These are phyloP conservation scores for Scytalidium sp. DNA, from an alignment of 2,329 filamentous ascomycete species.

Conservation along the genomic window DNA sequence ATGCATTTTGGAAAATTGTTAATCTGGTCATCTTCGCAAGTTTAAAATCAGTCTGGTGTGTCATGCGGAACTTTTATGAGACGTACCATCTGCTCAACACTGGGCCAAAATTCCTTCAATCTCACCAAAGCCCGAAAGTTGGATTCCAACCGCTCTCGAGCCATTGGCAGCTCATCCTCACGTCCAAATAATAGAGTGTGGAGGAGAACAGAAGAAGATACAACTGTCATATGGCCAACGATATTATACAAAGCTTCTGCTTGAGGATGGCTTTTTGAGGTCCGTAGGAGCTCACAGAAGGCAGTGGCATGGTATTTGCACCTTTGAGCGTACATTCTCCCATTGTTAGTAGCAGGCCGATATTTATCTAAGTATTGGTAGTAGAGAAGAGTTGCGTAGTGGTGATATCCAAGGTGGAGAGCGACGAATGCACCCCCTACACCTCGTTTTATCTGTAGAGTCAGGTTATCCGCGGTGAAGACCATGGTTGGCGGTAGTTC, in stretches of 20 bases:
- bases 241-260: conserved; percentile 31
- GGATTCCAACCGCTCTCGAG: conserved; percentile 24
- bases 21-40: conserved; percentile 28
- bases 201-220: conserved; percentile 32
- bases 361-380: conserved; percentile 32
- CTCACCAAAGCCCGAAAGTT: conserved; percentile 30
- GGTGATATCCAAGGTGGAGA: conserved; percentile 32
- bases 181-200: conserved; percentile 33
- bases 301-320: conserved; percentile 29
- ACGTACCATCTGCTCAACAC: conserved; percentile 31
- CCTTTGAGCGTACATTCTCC: conserved; percentile 25
- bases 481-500: conserved; percentile 15
- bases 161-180: conserved; percentile 23
- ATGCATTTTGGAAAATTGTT: conserved; percentile 30
- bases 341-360: conserved; percentile 24
- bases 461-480: conserved; percentile 24
- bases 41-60: background rate
- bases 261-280: conserved; percentile 20
- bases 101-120: conserved; percentile 30
- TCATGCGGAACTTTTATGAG: background rate
- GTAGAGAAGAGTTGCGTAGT: conserved; percentile 31
- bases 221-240: conserved; percentile 32
- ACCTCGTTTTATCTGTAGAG: conserved; percentile 19
- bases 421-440: conserved; percentile 30
- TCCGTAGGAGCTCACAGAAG: conserved; percentile 27